Conservation (phyloP, 75 land plant species). For the Pseudotsuga menziesii region DNA sequence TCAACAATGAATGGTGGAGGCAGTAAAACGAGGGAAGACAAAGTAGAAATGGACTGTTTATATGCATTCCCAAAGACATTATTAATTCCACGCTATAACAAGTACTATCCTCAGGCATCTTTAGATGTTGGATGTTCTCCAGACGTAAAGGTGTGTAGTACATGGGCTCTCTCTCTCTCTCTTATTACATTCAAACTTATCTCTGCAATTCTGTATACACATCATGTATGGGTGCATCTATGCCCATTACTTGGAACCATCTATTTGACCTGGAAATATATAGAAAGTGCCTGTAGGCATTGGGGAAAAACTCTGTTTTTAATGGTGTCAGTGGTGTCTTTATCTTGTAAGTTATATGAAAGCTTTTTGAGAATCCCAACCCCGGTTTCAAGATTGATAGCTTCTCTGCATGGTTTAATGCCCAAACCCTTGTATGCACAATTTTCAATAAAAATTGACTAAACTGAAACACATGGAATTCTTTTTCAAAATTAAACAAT, state of each 20-base stretch:
- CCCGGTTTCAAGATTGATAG: too few relatives aligned
- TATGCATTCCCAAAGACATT: conserved; percentile 2
- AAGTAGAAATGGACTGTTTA: not conserved
- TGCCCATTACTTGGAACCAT: not conserved
- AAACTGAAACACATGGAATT: too few relatives aligned
- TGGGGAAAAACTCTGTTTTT: not conserved
- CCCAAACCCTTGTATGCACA: too few relatives aligned
- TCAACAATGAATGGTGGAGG: not conserved
- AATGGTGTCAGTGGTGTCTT: not conserved
- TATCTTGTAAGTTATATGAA: not conserved
- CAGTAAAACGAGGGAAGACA: not conserved
- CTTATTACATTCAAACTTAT: not conserved
- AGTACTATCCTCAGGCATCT: conserved; percentile 8
- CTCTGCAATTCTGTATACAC: not conserved
- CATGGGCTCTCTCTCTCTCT: not conserved
- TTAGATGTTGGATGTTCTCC: not conserved
- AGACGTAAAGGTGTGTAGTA: conserved; percentile 1
- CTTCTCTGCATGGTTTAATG: too few relatives aligned
- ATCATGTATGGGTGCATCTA: not conserved
- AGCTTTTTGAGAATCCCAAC: too few relatives aligned
- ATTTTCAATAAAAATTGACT: too few relatives aligned
- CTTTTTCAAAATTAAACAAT: too few relatives aligned
- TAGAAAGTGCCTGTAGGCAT: not conserved
- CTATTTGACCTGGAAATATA: not conserved
- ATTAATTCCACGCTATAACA: conserved; percentile 8